Evolutionary conservation across 345 rosid genomes (phyloP).

Genomic region (Bruguiera parviflora): DNA sequence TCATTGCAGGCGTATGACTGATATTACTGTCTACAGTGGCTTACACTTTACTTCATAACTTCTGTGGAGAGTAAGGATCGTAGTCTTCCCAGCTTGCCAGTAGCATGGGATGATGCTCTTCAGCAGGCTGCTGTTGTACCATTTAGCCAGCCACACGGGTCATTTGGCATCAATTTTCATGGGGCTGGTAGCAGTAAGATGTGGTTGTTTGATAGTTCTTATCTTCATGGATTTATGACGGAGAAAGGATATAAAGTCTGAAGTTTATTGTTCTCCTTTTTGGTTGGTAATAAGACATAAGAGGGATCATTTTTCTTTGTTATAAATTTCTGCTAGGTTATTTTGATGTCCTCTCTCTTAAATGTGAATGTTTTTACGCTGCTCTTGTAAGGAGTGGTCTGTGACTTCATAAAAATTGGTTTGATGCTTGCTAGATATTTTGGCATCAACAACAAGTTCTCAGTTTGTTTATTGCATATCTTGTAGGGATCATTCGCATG

Average conservation of each 20-base stretch:
- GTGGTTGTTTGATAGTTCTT: background rate
- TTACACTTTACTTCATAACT: background rate
- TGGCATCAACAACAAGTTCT: conserved; percentile 1
- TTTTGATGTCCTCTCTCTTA: too few relatives aligned
- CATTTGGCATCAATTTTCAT: background rate
- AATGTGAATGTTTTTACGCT: too few relatives aligned
- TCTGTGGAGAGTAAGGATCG: background rate
- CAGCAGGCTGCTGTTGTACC: background rate
- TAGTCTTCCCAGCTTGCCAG: too few relatives aligned
- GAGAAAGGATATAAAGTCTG: too few relatives aligned
- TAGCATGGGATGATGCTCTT: background rate
- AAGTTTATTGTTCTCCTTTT: too few relatives aligned
- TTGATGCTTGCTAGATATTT: background rate
- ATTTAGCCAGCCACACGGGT: background rate
- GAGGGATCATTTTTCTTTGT: too few relatives aligned
- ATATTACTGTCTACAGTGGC: too few relatives aligned
- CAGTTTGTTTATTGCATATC: conserved; percentile 2
- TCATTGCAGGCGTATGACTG: background rate
- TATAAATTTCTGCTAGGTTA: too few relatives aligned
- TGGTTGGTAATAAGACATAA: too few relatives aligned
- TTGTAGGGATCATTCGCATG: conserved; percentile 73
- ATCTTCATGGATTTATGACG: too few relatives aligned
- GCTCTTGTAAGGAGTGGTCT: background rate
- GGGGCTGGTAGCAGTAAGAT: background rate
- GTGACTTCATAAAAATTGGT: background rate